A percentile compares a stretch with the other conserved stretches of the same genome.
These are phyloP conservation scores for Taphrina pruni DNA, from an alignment of 1,139 yeast species.

Conservation along the genomic window DNA sequence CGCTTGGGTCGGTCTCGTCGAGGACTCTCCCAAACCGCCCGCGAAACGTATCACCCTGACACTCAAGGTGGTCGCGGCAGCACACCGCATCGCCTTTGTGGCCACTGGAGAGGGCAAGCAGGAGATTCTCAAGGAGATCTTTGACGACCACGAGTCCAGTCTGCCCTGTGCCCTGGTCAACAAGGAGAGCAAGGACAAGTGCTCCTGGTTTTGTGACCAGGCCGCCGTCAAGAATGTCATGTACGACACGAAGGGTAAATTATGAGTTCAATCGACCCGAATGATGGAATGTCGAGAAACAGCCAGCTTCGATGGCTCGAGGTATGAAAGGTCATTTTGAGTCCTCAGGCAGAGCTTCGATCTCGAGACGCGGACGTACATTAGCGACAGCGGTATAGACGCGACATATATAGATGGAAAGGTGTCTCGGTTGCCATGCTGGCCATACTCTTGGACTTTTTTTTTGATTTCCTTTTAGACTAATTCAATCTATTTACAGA, in stretches of 20 bases:
- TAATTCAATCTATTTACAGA: neutral
- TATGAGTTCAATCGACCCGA: neutral
- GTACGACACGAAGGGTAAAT: constrained; percentile 33
- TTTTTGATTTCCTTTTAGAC: too few species aligned
- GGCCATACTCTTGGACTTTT: constrained; percentile 1
- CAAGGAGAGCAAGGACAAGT: constrained; percentile 95
- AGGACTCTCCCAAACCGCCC: constrained; percentile 91
- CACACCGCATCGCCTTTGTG: constrained; percentile 55
- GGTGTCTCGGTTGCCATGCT: neutral
- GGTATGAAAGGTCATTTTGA: too few species aligned
- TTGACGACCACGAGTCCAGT: constrained; percentile 98
- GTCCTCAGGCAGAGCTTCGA: too few species aligned
- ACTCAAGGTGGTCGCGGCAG: constrained; percentile 92
- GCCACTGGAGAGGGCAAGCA: constrained; percentile 76
- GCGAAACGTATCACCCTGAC: constrained; percentile 85
- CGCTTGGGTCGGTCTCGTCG: constrained; percentile 96
- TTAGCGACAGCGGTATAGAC: constrained; percentile 6
- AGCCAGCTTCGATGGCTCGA: neutral
- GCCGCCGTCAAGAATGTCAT: constrained; percentile 64
- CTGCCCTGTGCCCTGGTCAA: constrained; percentile 92
- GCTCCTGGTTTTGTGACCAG: constrained; percentile 96
- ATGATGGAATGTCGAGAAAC: neutral
- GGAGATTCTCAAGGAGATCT: constrained; percentile 85
- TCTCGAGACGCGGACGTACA: neutral
- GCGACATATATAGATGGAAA: neutral